Percentiles rank a stretch among this genome's conserved stretches.
These are phyloP conservation scores for Fomitopsis pulvina DNA, from an alignment of 768 basidiomycete genomes.

Conservation along the genomic window DNA sequence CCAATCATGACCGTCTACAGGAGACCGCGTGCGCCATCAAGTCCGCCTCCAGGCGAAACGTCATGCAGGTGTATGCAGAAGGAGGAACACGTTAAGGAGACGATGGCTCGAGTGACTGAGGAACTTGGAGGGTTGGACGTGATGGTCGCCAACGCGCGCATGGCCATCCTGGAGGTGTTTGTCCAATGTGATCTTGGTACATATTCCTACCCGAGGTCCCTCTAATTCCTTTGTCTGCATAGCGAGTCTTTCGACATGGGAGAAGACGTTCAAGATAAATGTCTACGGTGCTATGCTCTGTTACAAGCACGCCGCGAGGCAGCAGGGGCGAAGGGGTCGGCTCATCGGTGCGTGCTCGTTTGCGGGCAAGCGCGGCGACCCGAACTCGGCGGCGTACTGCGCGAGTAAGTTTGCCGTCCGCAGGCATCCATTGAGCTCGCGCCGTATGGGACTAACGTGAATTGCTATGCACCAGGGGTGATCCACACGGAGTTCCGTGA, in stretches of 20 bases:
- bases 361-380: slow-evolving; percentile 15
- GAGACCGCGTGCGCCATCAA: slow-evolving; percentile 10
- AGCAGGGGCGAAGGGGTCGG: slow-evolving; percentile 34
- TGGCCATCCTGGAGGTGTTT: slow-evolving; percentile 12
- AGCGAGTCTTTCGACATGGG: not conserved
- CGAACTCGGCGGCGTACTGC: slow-evolving; percentile 14
- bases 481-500: slow-evolving; percentile 17
- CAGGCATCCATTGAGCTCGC: slow-evolving; percentile 23
- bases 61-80: slow-evolving; percentile 25
- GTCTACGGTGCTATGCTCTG: slow-evolving; percentile 33
- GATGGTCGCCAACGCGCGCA: slow-evolving; percentile 26
- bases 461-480: slow-evolving; percentile 23
- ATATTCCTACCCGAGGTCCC: not conserved
- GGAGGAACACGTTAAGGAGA: slow-evolving; percentile 33
- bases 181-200: slow-evolving; percentile 5
- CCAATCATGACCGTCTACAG: slow-evolving; percentile 8
- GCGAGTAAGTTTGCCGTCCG: slow-evolving; percentile 26
- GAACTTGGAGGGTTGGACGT: slow-evolving; percentile 41
- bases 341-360: slow-evolving; percentile 30
- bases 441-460: slow-evolving; percentile 21
- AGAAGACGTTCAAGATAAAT: slow-evolving; percentile 28
- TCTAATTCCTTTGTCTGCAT: not conserved
- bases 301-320: slow-evolving; percentile 33
- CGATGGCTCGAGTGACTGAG: slow-evolving; percentile 27
- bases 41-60: slow-evolving; percentile 14